Evolutionary conservation across 2,329 filamentous ascomycete genomes (phyloP), one percentile per base, ranked within the genome.

Genomic region (Trichoderma hamatum): DNA sequence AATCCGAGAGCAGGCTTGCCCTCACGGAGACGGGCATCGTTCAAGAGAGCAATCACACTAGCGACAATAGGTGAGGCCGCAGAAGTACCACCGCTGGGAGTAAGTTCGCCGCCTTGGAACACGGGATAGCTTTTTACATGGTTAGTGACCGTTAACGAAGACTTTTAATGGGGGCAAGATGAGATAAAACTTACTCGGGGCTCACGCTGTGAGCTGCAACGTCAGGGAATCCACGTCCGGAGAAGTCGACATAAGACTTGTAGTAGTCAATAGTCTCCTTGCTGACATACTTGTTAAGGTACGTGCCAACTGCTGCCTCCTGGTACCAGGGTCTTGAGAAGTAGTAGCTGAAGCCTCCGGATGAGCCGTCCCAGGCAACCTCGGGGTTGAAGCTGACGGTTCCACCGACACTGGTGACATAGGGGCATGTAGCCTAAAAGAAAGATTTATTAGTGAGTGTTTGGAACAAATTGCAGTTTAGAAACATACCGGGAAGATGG

Each of bases 301-400:
- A 87, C 3, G 70, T 72, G 6, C 72, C 70, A 0, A 86, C 81
- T 74, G 79, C 1, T 70, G 71, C 21, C 0, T 80, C 75, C 72
- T 87, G 85, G 80, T 84, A 87, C 2, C 55, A 58, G 1, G 83
- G 82, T 1, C 81, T 78, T 1, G 72, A 21, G 71, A 86, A 88
- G 72, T 83, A 83, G 69, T 83, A 80, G 70, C 82, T 85, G 76
- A 88, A 88, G 3, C 86, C 86, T 9, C 86, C 84, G 4, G 81
- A 79, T 63, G 82, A 84, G 73, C 82, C 84, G 19, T 72, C 73
- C 2, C 84, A 81, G 2, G 80, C 84, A 4, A 73, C 75, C 14
- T 83, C 79, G 0, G 81, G 81, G 3, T 78, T 75, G 5, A 74
- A 72, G 5, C 72, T 72, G 1, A 81, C 77, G 0, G 85, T 87